phyloP scores from a whole-genome alignment of 2,329 filamentous ascomycete species.

The Metarhizium album region DNA sequence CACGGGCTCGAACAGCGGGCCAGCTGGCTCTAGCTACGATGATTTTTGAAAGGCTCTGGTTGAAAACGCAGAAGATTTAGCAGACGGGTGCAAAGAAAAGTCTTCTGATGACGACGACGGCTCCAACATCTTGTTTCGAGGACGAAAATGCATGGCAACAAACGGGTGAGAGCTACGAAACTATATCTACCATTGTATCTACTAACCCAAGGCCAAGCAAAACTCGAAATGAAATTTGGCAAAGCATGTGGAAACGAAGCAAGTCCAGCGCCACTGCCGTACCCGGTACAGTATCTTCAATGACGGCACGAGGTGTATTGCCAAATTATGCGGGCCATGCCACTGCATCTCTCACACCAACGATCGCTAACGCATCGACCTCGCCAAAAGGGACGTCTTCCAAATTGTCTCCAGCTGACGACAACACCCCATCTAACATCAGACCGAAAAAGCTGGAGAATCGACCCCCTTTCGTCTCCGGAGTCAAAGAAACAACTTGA shows the following conservation, averaged over 20 bases:
- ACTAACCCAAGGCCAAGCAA: conserved; percentile 18
- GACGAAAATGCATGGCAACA: conserved; percentile 19
- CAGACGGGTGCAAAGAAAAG: conserved; percentile 12
- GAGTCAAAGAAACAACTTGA: conserved; percentile 6
- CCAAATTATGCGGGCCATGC: conserved; percentile 43
- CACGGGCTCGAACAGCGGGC: conserved; percentile 13
- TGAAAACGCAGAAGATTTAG: conserved; percentile 2
- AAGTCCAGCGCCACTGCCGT: conserved; percentile 34
- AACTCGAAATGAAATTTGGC: conserved; percentile 34
- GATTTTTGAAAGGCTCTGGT: conserved; percentile 17
- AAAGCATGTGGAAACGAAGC: conserved; percentile 40
- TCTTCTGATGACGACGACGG: conserved; percentile 24
- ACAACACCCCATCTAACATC: conserved; percentile 10
- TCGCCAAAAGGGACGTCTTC: conserved; percentile 19
- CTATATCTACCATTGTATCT: background rate
- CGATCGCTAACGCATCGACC: conserved; percentile 28
- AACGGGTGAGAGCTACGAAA: conserved; percentile 19
- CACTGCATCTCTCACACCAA: conserved; percentile 37
- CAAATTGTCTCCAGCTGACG: conserved; percentile 17
- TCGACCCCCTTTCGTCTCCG: conserved; percentile 23
- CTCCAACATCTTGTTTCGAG: conserved; percentile 26
- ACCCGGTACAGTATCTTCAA: conserved; percentile 39
- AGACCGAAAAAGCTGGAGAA: conserved; percentile 32
- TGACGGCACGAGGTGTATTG: conserved; percentile 42
- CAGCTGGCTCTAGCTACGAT: conserved; percentile 16